Evolutionary conservation across 2,329 filamentous ascomycete species (phyloP), one percentile per base, ranked within the genome.

Genomic region (Stagonosporopsis vannaccii): DNA sequence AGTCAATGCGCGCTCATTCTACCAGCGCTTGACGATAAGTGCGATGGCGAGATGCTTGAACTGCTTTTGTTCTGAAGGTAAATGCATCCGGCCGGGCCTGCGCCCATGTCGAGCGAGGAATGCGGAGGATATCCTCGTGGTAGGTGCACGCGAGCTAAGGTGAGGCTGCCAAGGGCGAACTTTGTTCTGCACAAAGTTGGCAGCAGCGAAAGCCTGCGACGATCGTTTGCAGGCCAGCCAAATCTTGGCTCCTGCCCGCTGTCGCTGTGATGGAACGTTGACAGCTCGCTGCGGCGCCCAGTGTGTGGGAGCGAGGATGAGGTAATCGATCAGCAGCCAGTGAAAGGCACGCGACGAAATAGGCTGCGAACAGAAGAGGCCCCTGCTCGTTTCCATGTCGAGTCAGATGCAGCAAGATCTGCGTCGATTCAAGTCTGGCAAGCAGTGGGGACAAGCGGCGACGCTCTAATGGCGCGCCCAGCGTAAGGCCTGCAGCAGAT

Each of bases 321-420:
- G 65, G 62, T 67, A 69, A 67, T 67, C 53, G 23, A 50, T 41
- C 12, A 32, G 47, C 28, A 51, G 37, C 53, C 53, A 56, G 42
- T 51, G 20, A 56, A 28, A 56, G 42, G 63, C 55, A 58, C 57
- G 56, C 55, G 59, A 67, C 67, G 35, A 54, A 68, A 58, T 52
- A 56, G 56, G 66, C 66, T 60, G 65, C 59, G 61, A 64, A 65
- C 68, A 67, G 60, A 62, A 45, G 46, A 41, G 26, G 55, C 62
- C 68, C 69, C 63, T 69, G 66, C 56, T 43, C 59, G 62, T 63
- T 67, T 63, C 68, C 68, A 62, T 62, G 60, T 61, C 66, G 67
- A 70, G 66, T 72, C 70, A 70, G 65, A 68, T 69, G 66, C 66
- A 73, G 67, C 50, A 62, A 60, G 60, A 67, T 72, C 71, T 66